A percentile compares a stretch with the other conserved stretches of the same genome.
Evolutionary conservation across 495 filamentous ascomycete genomes (phyloP).

Genomic region (Letharia columbiana): DNA sequence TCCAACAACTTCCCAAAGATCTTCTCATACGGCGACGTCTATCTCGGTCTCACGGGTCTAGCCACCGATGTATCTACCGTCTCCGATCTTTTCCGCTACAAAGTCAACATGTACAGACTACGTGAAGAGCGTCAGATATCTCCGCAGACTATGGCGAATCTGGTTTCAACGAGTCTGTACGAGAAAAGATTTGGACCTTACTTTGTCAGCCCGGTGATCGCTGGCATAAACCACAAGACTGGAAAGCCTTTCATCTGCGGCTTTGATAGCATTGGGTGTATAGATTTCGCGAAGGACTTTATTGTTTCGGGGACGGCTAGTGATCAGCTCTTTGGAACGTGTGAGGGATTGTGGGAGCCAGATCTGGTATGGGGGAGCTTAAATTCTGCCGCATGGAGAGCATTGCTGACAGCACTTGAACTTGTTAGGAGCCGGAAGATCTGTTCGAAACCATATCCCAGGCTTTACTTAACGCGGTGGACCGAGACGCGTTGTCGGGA

Average conservation of each 20-base stretch:
- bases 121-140: conserved; percentile 94
- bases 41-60: conserved; percentile 92
- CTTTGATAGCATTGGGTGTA: conserved; percentile 98
- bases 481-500: conserved; percentile 90
- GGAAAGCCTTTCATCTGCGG: conserved; percentile 96
- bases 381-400: not conserved
- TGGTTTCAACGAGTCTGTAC: conserved; percentile 83
- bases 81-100: conserved; percentile 95
- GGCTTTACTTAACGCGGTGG: conserved; percentile 89
- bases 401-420: conserved; percentile 26
- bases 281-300: conserved; percentile 98
- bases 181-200: conserved; percentile 92
- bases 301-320: conserved; percentile 94
- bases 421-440: conserved; percentile 68
- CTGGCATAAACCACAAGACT: conserved; percentile 84
- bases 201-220: conserved; percentile 90
- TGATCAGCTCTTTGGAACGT: conserved; percentile 97
- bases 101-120: conserved; percentile 99
- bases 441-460: conserved; percentile 98
- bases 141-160: conserved; percentile 89
- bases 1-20: conserved; percentile 99
- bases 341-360: conserved; percentile 96
- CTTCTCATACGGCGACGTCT: conserved; percentile 93
- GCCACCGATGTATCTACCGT: conserved; percentile 94
- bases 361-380: conserved; percentile 58